Conservation (phyloP, 1,284 basidiomycete species). For the Leccinum pachyderme region DNA sequence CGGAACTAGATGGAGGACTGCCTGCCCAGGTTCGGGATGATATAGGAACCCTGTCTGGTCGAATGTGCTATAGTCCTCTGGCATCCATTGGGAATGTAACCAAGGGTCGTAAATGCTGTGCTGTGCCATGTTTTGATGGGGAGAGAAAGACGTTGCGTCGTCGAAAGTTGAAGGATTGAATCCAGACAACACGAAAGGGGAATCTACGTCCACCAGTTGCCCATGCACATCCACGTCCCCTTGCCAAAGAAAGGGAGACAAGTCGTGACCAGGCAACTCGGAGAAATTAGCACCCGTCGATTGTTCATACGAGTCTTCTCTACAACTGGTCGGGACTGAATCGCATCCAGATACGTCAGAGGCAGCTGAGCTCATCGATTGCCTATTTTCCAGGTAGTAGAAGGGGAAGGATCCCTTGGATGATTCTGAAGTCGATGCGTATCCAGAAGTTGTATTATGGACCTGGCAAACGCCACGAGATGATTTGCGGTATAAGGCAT, state of each 20-base stretch:
- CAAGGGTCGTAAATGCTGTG: conserved; percentile 6
- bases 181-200: not conserved
- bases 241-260: not conserved
- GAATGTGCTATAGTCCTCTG: conserved; percentile 4
- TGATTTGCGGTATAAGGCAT: not conserved
- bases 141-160: not conserved
- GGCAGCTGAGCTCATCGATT: not conserved
- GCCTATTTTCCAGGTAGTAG: not conserved
- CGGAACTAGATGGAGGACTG: not conserved
- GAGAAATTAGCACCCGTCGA: not conserved
- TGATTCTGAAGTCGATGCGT: not conserved
- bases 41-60: not conserved
- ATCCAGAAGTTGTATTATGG: not conserved
- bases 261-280: not conserved
- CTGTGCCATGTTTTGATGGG: conserved; percentile 1
- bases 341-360: not conserved
- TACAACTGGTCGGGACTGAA: not conserved
- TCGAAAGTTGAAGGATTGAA: not conserved
- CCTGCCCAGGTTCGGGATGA: not conserved
- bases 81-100: conserved; percentile 16
- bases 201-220: not conserved
- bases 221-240: not conserved
- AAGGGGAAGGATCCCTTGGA: not conserved
- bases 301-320: not conserved
- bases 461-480: not conserved